Percentiles rank a stretch among this genome's conserved stretches.
These are phyloP conservation scores for Wickerhamiella qilinensis DNA, from an alignment of 805 yeast species.

Conservation along the genomic window DNA sequence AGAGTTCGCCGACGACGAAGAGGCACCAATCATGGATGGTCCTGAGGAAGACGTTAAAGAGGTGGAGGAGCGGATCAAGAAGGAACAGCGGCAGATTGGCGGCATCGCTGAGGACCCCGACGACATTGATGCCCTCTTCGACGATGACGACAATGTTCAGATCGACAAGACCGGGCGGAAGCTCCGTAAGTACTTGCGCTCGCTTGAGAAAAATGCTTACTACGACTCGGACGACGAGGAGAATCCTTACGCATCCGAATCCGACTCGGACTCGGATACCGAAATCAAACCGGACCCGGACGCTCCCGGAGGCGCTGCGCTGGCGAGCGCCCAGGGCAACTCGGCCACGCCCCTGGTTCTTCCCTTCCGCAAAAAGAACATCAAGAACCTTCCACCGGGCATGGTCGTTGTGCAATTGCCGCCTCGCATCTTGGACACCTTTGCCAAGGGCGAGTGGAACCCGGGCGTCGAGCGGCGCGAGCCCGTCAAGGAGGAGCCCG, in stretches of 20 bases:
- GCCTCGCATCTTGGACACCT: conserved; percentile 38
- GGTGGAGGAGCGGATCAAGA: conserved; percentile 40
- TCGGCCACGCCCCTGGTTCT: conserved; percentile 17
- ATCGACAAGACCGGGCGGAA: conserved; percentile 85
- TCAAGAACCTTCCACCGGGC: conserved; percentile 33
- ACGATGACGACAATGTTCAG: conserved; percentile 46
- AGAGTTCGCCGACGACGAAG: conserved; percentile 97
- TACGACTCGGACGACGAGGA: conserved; percentile 76
- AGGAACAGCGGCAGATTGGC: conserved; percentile 26
- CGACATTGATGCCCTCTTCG: conserved; percentile 47
- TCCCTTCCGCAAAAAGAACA: conserved; percentile 20
- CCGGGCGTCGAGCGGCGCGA: conserved; percentile 32
- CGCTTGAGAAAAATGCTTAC: conserved; percentile 71
- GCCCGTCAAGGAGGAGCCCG: background rate
- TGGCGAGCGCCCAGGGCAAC: conserved; percentile 10
- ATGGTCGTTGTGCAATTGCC: conserved; percentile 50
- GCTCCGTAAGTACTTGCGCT: conserved; percentile 64
- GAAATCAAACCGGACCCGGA: conserved; percentile 27
- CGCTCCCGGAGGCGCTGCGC: conserved; percentile 7
- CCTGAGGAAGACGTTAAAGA: conserved; percentile 88
- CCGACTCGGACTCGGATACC: conserved; percentile 30
- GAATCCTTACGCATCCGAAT: conserved; percentile 61
- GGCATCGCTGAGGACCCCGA: conserved; percentile 45
- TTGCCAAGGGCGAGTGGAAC: conserved; percentile 78
- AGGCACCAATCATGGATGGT: conserved; percentile 94